A percentile compares a stretch with the other conserved stretches of the same genome.
Conservation (phyloP, 495 filamentous ascomycete species). For the Penicillium samsonianum region DNA sequence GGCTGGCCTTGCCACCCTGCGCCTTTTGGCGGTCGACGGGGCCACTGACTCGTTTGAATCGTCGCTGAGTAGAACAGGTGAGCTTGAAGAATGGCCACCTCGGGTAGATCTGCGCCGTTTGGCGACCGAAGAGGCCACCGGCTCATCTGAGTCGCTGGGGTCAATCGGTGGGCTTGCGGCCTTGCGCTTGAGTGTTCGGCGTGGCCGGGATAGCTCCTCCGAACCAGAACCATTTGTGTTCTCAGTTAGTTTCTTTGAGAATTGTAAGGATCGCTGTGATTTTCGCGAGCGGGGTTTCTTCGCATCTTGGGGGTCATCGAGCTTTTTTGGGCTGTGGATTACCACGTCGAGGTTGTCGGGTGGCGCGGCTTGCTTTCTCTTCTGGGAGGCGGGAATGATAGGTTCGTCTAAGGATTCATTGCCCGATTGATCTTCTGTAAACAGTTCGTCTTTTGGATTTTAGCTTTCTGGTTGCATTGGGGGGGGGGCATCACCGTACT, state of each 20-base stretch:
- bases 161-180: constrained; percentile 18
- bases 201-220: constrained; percentile 28
- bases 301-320: background rate
- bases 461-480: background rate
- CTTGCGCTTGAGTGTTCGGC: constrained; percentile 38
- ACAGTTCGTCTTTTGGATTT: constrained; percentile 10
- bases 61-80: background rate
- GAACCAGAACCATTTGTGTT: constrained; percentile 12
- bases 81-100: background rate
- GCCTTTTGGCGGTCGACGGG: constrained; percentile 6
- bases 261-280: background rate
- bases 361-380: constrained; percentile 10
- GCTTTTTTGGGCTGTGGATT: too few species aligned
- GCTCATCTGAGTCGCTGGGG: constrained; percentile 33
- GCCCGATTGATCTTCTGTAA: constrained; percentile 5
- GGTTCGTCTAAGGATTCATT: constrained; percentile 26
- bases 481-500: background rate
- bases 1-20: background rate
- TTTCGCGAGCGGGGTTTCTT: background rate
- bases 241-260: background rate
- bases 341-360: background rate
- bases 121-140: constrained; percentile 27
- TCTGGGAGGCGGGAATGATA: constrained; percentile 19
- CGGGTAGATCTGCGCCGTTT: constrained; percentile 19
- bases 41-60: constrained; percentile 3